Base-by-base conservation (phyloP, 345 rosid genomes). In the Salix udensis region DNA sequence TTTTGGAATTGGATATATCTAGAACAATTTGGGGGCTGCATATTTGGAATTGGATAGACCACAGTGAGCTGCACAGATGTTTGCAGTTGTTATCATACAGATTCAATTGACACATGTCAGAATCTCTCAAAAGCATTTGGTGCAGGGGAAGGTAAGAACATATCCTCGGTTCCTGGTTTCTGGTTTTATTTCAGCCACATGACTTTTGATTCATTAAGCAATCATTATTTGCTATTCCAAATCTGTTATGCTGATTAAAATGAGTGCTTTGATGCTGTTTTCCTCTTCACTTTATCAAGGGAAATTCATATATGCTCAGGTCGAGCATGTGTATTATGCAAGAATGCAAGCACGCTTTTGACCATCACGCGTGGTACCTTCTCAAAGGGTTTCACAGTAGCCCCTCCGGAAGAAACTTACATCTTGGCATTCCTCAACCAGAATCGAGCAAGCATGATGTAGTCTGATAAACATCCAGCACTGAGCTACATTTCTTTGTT, bases 1-100 rank as follows among this genome's bases (percentile, higher is more conserved):
- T 85, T 96, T 86, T 76, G 98, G 97, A 68, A 90, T 96, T 19
- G 97, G 97, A 24, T 94, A 92, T 78, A 89, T 96, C 66, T 94
- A 91, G 80, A 94, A 94, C 84, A 94, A 96, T 81, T 85, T 96
- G 73, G 99, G 99, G 6, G 92, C 98, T 1, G 98, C 98, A 66
- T 96, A 94, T 84, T 84, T 94, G 83, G 99, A 96, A 74, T 82
- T 96, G 2, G 97, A 85, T 46, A 91, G 95, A 81, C 98, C 97
- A 26, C 94, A 96, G 58, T 94, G 95, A 24, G 99, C 99, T 18
- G 98, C 94, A 67, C 97, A 90, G 79, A 89, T 91, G 91, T 96
- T 96, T 91, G 92, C 98, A 0, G 88, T 94, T 80, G 97, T 97
- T 86, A 91, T 72, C 97, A 94, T 84, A 89, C 84, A 0, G 98